Evolutionary conservation across 768 basidiomycete species (phyloP).

Genomic region (Asterophora parasitica): DNA sequence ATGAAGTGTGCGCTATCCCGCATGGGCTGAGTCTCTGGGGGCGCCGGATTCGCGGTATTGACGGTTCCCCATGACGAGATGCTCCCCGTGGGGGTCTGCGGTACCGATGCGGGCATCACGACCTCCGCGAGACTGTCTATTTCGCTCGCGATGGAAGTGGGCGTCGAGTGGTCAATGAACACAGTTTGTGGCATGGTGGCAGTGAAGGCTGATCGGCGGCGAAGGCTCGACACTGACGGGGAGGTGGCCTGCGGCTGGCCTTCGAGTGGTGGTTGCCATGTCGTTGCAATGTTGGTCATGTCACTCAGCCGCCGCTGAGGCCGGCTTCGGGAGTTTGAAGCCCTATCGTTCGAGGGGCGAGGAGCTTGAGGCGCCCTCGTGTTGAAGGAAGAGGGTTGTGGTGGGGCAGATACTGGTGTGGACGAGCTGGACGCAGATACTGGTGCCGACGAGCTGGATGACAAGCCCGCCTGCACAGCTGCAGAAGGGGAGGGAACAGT

Average conservation of each 20-base stretch:
- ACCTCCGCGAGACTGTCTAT: no score
- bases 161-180: no score
- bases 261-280: not conserved
- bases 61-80: conserved; percentile 15
- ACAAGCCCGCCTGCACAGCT: not conserved
- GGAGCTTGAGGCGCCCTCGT: no score
- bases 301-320: conserved; percentile 2
- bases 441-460: no score
- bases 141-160: no score
- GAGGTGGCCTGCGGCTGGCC: not conserved
- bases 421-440: no score
- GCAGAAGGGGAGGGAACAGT: not conserved
- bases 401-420: no score
- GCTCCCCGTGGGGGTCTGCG: not conserved
- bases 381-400: no score
- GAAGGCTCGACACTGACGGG: not conserved
- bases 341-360: not conserved
- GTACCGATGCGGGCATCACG: not conserved
- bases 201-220: conserved; percentile 3
- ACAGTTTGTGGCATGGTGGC: not conserved
- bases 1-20: conserved; percentile 4
- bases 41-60: not conserved
- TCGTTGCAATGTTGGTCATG: not conserved
- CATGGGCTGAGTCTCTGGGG: not conserved
- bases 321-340: not conserved